These are phyloP conservation scores for Penicillium hesseltinei DNA, from an alignment of 2,329 filamentous ascomycete genomes.

Conservation along the genomic window DNA sequence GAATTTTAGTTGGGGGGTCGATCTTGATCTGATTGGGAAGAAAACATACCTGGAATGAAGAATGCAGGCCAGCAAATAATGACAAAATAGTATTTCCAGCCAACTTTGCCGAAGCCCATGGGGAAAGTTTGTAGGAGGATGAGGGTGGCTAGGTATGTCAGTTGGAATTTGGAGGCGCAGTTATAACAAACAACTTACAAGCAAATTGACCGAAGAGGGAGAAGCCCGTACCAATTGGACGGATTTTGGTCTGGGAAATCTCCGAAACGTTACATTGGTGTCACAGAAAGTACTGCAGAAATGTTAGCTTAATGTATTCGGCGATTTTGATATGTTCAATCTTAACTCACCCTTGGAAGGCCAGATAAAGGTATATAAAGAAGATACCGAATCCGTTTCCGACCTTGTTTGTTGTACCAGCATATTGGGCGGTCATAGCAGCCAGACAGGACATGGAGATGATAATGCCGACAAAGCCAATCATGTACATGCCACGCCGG, in stretches of 20 bases:
- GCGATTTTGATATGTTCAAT: background rate
- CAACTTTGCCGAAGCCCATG: conserved; percentile 44
- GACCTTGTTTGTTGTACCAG: conserved; percentile 40
- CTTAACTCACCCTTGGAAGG: conserved; percentile 46
- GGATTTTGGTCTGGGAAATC: conserved; percentile 53
- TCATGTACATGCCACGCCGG: conserved; percentile 44
- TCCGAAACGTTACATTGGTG: conserved; percentile 48
- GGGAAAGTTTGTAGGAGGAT: conserved; percentile 51
- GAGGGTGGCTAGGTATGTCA: conserved; percentile 39
- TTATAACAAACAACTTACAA: conserved; percentile 18
- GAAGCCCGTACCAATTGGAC: conserved; percentile 54
- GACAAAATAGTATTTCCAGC: conserved; percentile 54
- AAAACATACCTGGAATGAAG: conserved; percentile 39
- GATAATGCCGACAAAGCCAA: conserved; percentile 43
- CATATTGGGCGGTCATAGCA: conserved; percentile 39
- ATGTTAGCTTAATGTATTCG: conserved; percentile 8
- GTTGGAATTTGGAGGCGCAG: background rate
- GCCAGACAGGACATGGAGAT: conserved; percentile 43
- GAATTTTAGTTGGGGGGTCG: background rate
- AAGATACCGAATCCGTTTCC: conserved; percentile 44
- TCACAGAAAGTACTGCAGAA: conserved; percentile 44
- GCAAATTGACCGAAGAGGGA: conserved; percentile 53
- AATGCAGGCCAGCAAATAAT: conserved; percentile 47
- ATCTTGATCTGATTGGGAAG: background rate
- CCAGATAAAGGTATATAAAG: conserved; percentile 48